Evolutionary conservation across 2,329 filamentous ascomycete genomes (phyloP), one percentile per base, ranked within the genome.

Genomic region (Bipolaris oryzae): DNA sequence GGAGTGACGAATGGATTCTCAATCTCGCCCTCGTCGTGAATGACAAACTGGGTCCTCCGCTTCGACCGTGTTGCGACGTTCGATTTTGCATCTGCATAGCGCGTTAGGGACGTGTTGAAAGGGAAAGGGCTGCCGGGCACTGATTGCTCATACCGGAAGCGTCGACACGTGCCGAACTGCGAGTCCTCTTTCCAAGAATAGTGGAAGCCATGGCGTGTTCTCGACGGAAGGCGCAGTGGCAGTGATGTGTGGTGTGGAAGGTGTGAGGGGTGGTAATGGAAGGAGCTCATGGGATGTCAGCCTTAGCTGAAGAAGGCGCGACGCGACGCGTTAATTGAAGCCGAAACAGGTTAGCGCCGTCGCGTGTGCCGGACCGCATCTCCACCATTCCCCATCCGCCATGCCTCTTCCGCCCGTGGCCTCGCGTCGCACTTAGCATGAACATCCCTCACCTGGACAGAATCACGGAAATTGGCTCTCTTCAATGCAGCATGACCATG

Each of bases 11-110:
- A 82, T 2, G 85, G 85, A 54, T 89, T 87, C 60, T 84, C 79
- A 63, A 91, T 90, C 75, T 92, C 89, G 64, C 90, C 85, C 64
- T 88, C 87, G 68, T 84, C 81, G 25, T 78, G 66, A 39, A 77
- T 76, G 5, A 77, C 79, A 70, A 77, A 78, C 63, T 75, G 78
- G 43, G 79, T 71, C 74, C 74, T 72, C 57, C 77, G 72, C 62
- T 80, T 80, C 61, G 78, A 63, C 47, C 77, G 74, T 37, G 78
- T 78, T 44, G 66, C 57, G 56, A 61, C 61, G 50, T 58, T 46
- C 25, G 60, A 61, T 46, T 54, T 54, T 55, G 56, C 59, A 49
- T 73, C 72, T 72, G 62, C 49, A 58, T 54, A 42, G 37, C 62
- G 63, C 59, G 67, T 66, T 60, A 70, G 62, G 57, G 63, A 63